Evolutionary conservation across 2,329 filamentous ascomycete genomes (phyloP), one percentile per base, ranked within the genome.

Genomic region (Aspergillus candidus): DNA sequence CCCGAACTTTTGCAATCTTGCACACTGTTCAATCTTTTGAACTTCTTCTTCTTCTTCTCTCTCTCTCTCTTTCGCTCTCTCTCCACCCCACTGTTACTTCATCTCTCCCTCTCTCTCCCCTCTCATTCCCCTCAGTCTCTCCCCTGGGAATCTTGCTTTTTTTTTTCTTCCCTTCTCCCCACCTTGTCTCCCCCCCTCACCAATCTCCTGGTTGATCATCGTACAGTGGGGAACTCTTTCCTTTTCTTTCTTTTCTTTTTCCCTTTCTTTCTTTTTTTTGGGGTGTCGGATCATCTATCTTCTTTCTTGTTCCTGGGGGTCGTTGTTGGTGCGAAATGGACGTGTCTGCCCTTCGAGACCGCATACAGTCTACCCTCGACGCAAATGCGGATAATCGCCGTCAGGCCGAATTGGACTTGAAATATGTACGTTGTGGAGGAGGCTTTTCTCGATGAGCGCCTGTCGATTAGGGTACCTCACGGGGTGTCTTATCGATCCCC

Each of bases 321-420:
- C 54, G 53, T 55, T 52, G 53, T 52, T 56, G 59, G 56, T 61
- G 57, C 61, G 67, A 62, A 61, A 82, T 82, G 79, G 79, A 82
- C 67, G 77, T 78, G 60, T 70, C 73, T 61, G 76, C 71, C 57
- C 71, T 84, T 54, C 72, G 80, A 66, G 75, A 76, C 68, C 77
- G 80, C 62, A 82, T 84, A 61, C 74, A 79, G 67, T 75, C 77
- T 58, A 83, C 80, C 44, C 74, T 84, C 55, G 78, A 81, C 61
- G 63, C 77, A 52, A 80, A 83, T 70, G 75, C 78, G 51, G 76
- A 79, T 55, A 74, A 71, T 59, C 72, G 80, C 58, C 74, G 76
- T 58, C 77, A 82, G 66, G 80, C 80, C 48, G 80, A 83, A 69
- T 63, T 77, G 58, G 79, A 83, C 59, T 68, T 84, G 54, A 82